Conservation (phyloP, 306 rosid species). For the Quercus ilex region DNA sequence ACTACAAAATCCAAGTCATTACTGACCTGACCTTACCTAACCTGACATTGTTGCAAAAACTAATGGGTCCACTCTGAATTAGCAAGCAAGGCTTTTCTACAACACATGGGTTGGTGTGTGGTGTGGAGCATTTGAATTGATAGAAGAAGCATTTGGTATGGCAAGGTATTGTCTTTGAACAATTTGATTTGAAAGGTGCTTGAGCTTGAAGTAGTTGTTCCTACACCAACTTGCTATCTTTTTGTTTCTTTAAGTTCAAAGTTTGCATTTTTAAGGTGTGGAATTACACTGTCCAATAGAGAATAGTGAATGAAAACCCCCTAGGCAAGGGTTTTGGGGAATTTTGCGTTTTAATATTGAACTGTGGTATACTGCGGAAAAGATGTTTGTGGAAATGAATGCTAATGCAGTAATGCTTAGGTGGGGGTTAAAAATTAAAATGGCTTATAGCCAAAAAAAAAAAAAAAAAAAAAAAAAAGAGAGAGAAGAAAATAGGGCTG, state of each 20-base stretch:
- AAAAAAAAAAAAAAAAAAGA: no score
- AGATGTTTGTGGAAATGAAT: no score
- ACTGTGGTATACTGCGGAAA: no score
- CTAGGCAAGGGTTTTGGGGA: neutral
- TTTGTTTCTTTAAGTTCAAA: neutral
- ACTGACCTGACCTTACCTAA: conserved; percentile 29
- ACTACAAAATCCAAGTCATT: neutral
- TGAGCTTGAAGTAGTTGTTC: conserved; percentile 33
- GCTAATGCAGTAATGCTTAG: no score
- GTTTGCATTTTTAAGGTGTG: neutral
- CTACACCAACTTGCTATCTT: conserved; percentile 38
- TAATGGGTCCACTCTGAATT: conserved; percentile 18
- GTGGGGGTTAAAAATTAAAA: no score
- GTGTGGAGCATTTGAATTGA: neutral
- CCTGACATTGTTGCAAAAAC: conserved; percentile 27
- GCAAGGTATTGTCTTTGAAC: conserved; percentile 16
- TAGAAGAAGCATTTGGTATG: conserved; percentile 3
- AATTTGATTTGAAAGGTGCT: conserved; percentile 20
- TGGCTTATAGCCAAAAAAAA: no score
- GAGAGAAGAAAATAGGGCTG: no score
- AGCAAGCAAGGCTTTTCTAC: conserved; percentile 2
- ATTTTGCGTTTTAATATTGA: no score
- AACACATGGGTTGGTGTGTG: conserved; percentile 7
- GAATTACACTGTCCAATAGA: neutral
- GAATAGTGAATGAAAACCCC: neutral